Evolutionary conservation across 208 protist species (phyloP), one percentile per base, ranked within the genome.

Genomic region (Naegleria gruberi): DNA sequence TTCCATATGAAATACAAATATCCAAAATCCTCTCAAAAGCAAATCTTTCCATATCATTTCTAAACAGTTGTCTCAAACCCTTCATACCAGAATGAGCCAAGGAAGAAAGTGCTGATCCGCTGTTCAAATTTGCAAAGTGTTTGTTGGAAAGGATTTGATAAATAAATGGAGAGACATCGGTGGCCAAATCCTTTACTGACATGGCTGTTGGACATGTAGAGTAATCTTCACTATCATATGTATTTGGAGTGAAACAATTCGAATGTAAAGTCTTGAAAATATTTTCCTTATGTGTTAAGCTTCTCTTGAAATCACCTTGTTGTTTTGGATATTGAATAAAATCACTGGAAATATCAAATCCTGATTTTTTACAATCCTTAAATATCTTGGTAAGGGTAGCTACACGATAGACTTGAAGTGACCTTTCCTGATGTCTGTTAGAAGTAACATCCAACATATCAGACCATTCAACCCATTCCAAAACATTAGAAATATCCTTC

Each of bases 311-410:
- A 37, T 85, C 82, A 46, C 8, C 7, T n/a, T 85, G n/a, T 8
- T 85, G 37, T 34, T 85, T 85, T 85, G 82, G 82, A 46, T 85
- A 85, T 43, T 85, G 17, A 46, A 77, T 30, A 77, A 77, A 77
- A n/a, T 77, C 19, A 46, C 42, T 57, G 41, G 2, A 7, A 8
- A 41, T 17, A 57, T 47, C 34, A 8, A 26, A 46, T 51, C 43
- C 30, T 42, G 8, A 30, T 4, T 23, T 65, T 65, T 30, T 65
- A 26, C 84, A 88, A 42, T 43, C 4, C 23, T 43, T 1, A 42
- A 34, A 30, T 42, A 43, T 73, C 5, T 65, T 57, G 4, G 10
- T 23, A 19, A 88, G 10, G 40, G 45, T 19, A 30, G 26, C 46
- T 3, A 7, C 4, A 43, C 6, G 4, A 57, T 88, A 88, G 4